phyloP scores from a whole-genome alignment of 345 rosid species.

The Excoecaria cochinchinensis region DNA sequence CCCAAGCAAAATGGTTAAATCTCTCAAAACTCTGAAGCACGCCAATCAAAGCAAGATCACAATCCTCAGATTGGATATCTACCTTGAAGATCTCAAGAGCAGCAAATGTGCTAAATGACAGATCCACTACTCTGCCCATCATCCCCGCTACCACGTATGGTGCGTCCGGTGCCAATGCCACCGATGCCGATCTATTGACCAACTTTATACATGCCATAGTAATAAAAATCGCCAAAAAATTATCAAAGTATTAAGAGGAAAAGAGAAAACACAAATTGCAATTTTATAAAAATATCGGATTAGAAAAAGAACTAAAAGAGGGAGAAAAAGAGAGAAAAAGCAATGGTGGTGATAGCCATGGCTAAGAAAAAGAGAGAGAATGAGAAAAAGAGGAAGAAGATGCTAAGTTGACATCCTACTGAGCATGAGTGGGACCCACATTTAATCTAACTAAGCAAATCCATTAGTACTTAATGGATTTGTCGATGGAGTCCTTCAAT shows the following conservation, averaged over 20 bases:
- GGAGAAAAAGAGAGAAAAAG: no score
- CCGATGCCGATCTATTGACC: slow-evolving; percentile 89
- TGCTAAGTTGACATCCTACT: no score
- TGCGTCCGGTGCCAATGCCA: slow-evolving; percentile 89
- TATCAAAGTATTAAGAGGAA: not conserved
- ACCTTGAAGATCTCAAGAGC: slow-evolving; percentile 93
- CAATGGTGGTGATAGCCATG: no score
- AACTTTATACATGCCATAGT: slow-evolving; percentile 89
- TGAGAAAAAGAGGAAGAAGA: no score
- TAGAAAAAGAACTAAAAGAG: no score
- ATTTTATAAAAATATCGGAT: not conserved
- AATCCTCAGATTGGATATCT: slow-evolving; percentile 92
- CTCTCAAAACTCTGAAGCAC: slow-evolving; percentile 89
- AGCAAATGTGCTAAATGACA: slow-evolving; percentile 88
- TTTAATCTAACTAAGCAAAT: no score
- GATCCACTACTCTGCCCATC: slow-evolving; percentile 99
- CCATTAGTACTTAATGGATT: no score
- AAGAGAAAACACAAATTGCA: not conserved
- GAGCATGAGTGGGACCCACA: no score
- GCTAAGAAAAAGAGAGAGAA: no score
- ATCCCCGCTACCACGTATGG: slow-evolving; percentile 99
- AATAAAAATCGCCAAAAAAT: not conserved
- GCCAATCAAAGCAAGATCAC: slow-evolving; percentile 67
- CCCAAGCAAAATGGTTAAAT: slow-evolving; percentile 93
- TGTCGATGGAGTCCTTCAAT: no score